These are phyloP conservation scores for Aspergillus brasiliensis DNA, from an alignment of 2,329 filamentous ascomycete species.

Conservation along the genomic window DNA sequence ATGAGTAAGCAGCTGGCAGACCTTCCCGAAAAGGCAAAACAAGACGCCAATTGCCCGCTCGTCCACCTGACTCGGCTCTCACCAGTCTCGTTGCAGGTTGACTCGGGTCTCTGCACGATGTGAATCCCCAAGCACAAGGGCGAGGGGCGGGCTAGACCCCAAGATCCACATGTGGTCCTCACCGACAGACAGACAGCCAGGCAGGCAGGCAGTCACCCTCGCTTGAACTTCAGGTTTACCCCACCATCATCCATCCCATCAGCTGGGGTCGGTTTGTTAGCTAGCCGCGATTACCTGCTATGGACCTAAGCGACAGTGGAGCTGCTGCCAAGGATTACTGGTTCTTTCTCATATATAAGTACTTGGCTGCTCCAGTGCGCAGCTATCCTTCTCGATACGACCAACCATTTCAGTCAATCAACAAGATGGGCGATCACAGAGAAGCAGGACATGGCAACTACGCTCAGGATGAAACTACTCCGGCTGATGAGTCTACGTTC, in stretches of 20 bases:
- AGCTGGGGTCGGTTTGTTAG: background rate
- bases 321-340: background rate
- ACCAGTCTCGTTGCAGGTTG: background rate
- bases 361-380: background rate
- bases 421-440: background rate
- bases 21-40: background rate
- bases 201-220: background rate
- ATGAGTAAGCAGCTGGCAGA: background rate
- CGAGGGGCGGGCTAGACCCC: background rate
- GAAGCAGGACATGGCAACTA: slow-evolving; percentile 7
- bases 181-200: background rate
- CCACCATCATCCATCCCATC: background rate
- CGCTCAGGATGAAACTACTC: slow-evolving; percentile 1
- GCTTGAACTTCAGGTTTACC: slow-evolving; percentile 2
- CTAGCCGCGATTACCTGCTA: slow-evolving; percentile 6
- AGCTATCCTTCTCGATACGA: background rate
- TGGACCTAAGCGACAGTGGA: background rate
- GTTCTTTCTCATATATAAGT: background rate
- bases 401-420: background rate
- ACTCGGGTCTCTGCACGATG: background rate
- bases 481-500: slow-evolving; percentile 7
- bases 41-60: background rate
- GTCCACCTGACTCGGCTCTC: background rate
- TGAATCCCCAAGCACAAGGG: background rate
- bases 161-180: background rate